Evolutionary conservation across 177 flowering plant genomes (phyloP), one percentile per base, ranked within the genome.

Genomic region (Vitis hybrid): DNA sequence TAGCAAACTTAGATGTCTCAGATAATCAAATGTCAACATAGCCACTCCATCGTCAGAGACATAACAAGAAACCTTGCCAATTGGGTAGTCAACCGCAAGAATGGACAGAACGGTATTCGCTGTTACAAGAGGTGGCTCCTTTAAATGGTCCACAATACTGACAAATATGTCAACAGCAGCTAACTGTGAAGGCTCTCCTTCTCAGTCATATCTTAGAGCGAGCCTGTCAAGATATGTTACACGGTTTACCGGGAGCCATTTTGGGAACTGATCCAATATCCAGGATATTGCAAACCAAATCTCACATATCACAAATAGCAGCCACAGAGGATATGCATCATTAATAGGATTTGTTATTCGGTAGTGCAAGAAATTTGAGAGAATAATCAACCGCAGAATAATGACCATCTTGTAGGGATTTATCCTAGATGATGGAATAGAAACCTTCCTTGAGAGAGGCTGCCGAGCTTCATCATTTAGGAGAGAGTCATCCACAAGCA

Each of bases 261-360:
- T 94, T 2, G 97, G 98, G 75, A 94, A 92, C 82, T 94, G 98
- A 87, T 94, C 97, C 80, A 94, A 75, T 66, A 94, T 91, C 97
- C 97, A 94, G 3, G 98, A 94, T 49, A 94, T 71, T 15, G 97
- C 97, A 84, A 94, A 94, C 98, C 98, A 94, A 51, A 94, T 88
- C 89, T 94, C 97, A 81, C 97, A 94, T 62, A 94, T 92, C n/a
- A 94, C 97, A 72, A 94, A 94, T 73, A 88, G 74, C 75, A 94
- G 73, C 98, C 98, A 94, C 77, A 92, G 73, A 32, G 95, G 78
- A 82, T 75, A 88, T 15, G 97, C 98, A 80, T 92, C 82, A 56
- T 72, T 76, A 61, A 94, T 97, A 50, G 98, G 98, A 77, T 94
- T 88, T 70, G 95, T 94, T 66, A 94, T 80, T 48, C 97, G 94